Evolutionary conservation across 164 flowering plant genomes (phyloP), one percentile per base, ranked within the genome.

Genomic region (Euptelea pleiosperma): DNA sequence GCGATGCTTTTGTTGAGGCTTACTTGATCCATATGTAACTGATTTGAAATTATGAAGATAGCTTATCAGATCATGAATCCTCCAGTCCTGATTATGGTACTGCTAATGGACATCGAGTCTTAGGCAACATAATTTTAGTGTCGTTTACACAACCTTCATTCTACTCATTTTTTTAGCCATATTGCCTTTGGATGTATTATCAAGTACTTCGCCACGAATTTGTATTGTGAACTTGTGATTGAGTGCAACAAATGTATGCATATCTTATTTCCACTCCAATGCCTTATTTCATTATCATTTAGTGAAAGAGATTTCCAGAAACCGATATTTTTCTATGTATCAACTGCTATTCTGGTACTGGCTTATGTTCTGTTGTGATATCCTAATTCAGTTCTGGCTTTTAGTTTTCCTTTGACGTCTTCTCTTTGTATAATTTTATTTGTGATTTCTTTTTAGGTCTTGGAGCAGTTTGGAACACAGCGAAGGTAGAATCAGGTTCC

Each of bases 401-500:
- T 2, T 46, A 8, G n/a, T 29, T 14, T 15, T 15, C 46, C 46
- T 42, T 42, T 8, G 16, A 42, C 7, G 34, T 49, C 11, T 22
- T 47, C 31, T 10, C 34, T 53, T 9, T 39, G 2, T 5, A 8
- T 40, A 14, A 53, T 36, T 37, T 56, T 25, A 39, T 41, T 39
- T 31, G 28, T 21, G 24, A 42, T 19, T 8, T 59, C 15, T 60
- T 40, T 66, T 46, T 72, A 91, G 99, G 99, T 58, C 93, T 94
- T 69, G 99, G 99, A 72, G 99, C 99, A 47, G 99, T 89, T 65
- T 94, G 99, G 99, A 94, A 91, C 78, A 91, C 99, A 15, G 99
- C 99, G 63, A 94, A 94, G 77, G 99, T 94, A 15, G 99, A 94
- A 64, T 60, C 93, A 52, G 97, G 97, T 64, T 91, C 99, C 6